Evolutionary conservation across 352 stramenopile genomes (phyloP).

Genomic region (Phytophthora boehmeriae): DNA sequence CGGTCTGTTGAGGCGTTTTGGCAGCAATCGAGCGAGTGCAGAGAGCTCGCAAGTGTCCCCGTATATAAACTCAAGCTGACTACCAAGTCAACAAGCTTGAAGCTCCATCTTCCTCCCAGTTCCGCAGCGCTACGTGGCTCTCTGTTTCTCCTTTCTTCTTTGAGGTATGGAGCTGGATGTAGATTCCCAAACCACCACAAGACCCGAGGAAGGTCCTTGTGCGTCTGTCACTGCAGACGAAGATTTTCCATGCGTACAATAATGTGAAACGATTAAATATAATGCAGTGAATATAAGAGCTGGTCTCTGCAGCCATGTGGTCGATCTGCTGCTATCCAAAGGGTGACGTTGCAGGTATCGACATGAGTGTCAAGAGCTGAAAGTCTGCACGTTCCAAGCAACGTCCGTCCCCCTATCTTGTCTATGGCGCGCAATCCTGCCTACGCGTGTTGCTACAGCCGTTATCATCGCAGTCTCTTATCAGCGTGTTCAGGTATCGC

Average conservation of each 20-base stretch:
- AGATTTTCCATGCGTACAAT: slow-evolving; percentile 32
- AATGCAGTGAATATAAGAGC: slow-evolving; percentile 46
- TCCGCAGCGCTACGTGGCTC: neutral
- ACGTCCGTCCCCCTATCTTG: too few species aligned
- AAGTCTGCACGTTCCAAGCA: too few species aligned
- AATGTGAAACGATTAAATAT: slow-evolving; percentile 34
- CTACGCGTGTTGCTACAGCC: too few species aligned
- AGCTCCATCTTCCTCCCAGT: neutral
- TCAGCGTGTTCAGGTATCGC: too few species aligned
- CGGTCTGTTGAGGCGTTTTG: slow-evolving; percentile 56
- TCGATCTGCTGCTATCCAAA: neutral
- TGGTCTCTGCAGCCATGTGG: neutral
- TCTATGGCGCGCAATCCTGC: too few species aligned
- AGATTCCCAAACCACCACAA: slow-evolving; percentile 21
- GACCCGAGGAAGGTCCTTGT: too few species aligned
- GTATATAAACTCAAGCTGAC: slow-evolving; percentile 28
- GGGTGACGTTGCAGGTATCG: neutral
- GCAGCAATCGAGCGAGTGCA: neutral
- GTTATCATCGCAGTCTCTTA: too few species aligned
- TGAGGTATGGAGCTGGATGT: slow-evolving; percentile 21
- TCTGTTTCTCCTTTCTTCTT: too few species aligned
- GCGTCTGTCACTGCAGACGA: neutral
- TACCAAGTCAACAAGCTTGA: neutral
- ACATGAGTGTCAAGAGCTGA: too few species aligned
- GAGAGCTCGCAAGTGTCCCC: slow-evolving; percentile 6